Evolutionary conservation across 2,329 filamentous ascomycete species (phyloP).

Genomic region (Colletotrichum sp.): DNA sequence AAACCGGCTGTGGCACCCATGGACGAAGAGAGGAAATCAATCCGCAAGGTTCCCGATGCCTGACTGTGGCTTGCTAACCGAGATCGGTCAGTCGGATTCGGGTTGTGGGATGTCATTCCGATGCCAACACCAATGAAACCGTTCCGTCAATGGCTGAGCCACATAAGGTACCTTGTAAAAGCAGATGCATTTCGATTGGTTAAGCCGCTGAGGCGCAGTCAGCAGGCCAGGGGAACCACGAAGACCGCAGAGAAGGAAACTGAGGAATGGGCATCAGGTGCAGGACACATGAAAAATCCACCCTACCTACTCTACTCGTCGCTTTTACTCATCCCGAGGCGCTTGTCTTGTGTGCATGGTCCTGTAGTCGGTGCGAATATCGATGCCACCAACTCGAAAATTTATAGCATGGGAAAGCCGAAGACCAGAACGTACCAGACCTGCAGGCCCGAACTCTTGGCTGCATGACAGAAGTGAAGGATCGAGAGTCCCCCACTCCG

Average conservation of each 20-base stretch:
- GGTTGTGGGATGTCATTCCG: not conserved
- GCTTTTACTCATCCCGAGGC: not conserved
- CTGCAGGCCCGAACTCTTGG: not conserved
- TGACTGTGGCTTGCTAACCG: not conserved
- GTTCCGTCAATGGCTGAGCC: not conserved
- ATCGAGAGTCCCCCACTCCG: not conserved
- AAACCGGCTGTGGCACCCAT: not conserved
- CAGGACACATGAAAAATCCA: not conserved
- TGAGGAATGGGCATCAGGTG: no score
- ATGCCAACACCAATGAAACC: not conserved
- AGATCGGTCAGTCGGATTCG: not conserved
- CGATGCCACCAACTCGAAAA: not conserved
- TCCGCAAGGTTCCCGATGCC: not conserved
- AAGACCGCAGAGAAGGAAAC: not conserved
- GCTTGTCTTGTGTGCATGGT: not conserved
- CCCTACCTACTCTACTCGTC: not conserved
- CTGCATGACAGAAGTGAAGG: not conserved
- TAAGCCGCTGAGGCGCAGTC: not conserved
- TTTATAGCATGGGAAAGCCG: not conserved
- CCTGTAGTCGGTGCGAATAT: not conserved
- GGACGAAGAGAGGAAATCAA: not conserved
- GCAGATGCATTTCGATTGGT: not conserved
- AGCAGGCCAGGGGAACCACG: not conserved
- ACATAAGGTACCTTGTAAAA: not conserved
- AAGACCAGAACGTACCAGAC: not conserved